A percentile compares a stretch with the other conserved stretches of the same genome.
These are phyloP conservation scores for Pythium sp. DNA, from an alignment of 352 stramenopile genomes.

Conservation along the genomic window DNA sequence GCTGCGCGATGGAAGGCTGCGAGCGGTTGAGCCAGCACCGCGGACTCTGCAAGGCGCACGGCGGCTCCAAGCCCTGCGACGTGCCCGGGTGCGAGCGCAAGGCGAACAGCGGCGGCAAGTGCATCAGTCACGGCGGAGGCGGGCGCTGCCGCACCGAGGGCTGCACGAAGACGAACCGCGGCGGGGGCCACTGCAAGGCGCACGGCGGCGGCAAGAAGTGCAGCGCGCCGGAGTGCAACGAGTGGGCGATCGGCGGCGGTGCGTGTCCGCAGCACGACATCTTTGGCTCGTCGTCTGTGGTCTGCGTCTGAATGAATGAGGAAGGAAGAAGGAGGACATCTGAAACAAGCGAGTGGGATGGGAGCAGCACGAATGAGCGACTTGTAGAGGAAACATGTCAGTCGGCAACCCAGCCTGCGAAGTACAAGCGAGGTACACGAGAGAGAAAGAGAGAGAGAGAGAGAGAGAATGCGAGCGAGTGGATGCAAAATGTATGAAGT, in stretches of 20 bases:
- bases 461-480: not conserved
- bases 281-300: conserved; percentile 39
- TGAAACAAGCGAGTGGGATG: conserved; percentile 9
- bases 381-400: not conserved
- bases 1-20: conserved; percentile 62
- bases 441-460: not conserved
- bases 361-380: not conserved
- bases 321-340: not conserved
- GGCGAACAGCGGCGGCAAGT: conserved; percentile 75
- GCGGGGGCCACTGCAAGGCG: conserved; percentile 73
- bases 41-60: conserved; percentile 79
- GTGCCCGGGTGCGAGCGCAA: conserved; percentile 58
- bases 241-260: conserved; percentile 71
- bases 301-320: conserved; percentile 42
- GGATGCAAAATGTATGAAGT: conserved; percentile 8
- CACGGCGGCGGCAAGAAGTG: conserved; percentile 84
- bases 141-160: conserved; percentile 60
- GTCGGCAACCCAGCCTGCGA: not conserved
- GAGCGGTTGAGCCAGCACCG: conserved; percentile 60
- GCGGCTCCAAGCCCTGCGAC: conserved; percentile 64
- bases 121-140: conserved; percentile 79
- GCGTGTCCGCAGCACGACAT: conserved; percentile 61
- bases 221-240: conserved; percentile 46
- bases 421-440: not conserved
- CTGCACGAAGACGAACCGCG: conserved; percentile 75